Base-by-base conservation (phyloP, 768 basidiomycete species). In the Coprinellus micaceus region DNA sequence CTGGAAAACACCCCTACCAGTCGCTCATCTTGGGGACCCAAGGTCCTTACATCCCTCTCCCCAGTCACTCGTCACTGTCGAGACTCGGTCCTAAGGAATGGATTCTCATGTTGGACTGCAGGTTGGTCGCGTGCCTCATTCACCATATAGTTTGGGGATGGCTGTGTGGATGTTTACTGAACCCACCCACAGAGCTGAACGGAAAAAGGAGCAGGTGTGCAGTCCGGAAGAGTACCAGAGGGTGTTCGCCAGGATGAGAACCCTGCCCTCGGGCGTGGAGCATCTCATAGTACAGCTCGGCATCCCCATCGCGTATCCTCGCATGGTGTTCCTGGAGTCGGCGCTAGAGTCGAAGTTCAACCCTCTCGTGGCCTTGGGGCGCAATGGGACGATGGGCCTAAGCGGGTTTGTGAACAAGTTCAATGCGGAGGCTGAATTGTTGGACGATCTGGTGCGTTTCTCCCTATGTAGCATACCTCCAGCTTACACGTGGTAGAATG, bases 221-320 rank as follows among this genome's bases (percentile, higher is more conserved):
- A 88, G 92, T 57, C 67, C 69, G 29, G 64, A 68, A 30, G 80
- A 96, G 60, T 98, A 98, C 70, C 68, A 78, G 45, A 86, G 82
- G 44, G 79, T 88, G 5, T 93, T 96, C 64, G 71, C 75, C 12
- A 77, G 84, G 30, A 66, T 97, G 43, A 66, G 73, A 29, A 69
- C 72, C 54, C 64, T 96, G 19, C 91, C 94, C 3, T 58, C 70
- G 2, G 72, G 73, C 1, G 83, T 93, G 7, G 84, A 96, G 60
- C 97, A 98, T 66, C 65, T 99, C 12, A 77, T 96, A 33, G 72
- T 98, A 40, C 89, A 91, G 62, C 66, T 94, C 22, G 49, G 49
- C 1, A 82, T 91, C 52, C 89, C 89, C 0, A 87, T 94, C 59
- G 92, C 92, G 4, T 98, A 98, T 67, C 96, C 96, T 28, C 87